A percentile compares a stretch with the other conserved stretches of the same genome.
Evolutionary conservation across 2,329 filamentous ascomycete genomes (phyloP).

Genomic region (Tothia fuscella): DNA sequence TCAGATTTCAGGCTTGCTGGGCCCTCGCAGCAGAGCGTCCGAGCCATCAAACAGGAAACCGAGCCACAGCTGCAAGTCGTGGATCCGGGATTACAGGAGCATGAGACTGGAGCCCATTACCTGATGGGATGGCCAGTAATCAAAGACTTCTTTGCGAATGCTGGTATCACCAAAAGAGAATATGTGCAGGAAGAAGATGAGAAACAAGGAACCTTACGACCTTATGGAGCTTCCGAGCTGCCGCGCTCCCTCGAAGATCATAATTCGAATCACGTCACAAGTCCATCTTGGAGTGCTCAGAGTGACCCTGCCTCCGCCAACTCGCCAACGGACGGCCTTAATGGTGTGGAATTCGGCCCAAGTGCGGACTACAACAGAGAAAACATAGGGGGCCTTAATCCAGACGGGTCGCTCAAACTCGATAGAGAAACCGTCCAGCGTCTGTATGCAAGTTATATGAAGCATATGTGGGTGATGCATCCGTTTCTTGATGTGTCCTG

Average conservation of each 20-base stretch:
- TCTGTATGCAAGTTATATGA: constrained; percentile 44
- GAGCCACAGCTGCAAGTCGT: too few relatives aligned
- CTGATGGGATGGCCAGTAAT: constrained; percentile 15
- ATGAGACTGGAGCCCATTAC: constrained; percentile 10
- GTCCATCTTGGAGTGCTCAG: constrained; percentile 26
- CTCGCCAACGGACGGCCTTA: constrained; percentile 33
- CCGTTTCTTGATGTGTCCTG: constrained; percentile 47
- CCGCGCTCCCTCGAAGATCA: constrained; percentile 27
- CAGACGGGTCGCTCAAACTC: constrained; percentile 42
- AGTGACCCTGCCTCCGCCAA: constrained; percentile 26
- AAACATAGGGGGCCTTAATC: constrained; percentile 35
- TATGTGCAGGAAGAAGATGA: constrained; percentile 28
- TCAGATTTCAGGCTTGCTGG: too few relatives aligned
- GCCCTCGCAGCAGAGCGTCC: too few relatives aligned
- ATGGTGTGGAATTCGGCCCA: constrained; percentile 35
- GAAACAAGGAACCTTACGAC: constrained; percentile 20
- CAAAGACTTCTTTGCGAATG: constrained; percentile 2
- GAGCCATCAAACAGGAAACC: too few relatives aligned
- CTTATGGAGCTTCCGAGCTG: constrained; percentile 36
- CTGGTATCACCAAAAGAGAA: constrained; percentile 16
- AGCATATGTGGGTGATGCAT: constrained; percentile 51
- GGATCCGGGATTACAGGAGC: too few relatives aligned
- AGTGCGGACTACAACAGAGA: neutral
- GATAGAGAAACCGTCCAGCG: constrained; percentile 37
- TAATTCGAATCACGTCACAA: constrained; percentile 21